phyloP scores from a whole-genome alignment of 106 monocot genomes.

The Platanthera guangdongensis region DNA sequence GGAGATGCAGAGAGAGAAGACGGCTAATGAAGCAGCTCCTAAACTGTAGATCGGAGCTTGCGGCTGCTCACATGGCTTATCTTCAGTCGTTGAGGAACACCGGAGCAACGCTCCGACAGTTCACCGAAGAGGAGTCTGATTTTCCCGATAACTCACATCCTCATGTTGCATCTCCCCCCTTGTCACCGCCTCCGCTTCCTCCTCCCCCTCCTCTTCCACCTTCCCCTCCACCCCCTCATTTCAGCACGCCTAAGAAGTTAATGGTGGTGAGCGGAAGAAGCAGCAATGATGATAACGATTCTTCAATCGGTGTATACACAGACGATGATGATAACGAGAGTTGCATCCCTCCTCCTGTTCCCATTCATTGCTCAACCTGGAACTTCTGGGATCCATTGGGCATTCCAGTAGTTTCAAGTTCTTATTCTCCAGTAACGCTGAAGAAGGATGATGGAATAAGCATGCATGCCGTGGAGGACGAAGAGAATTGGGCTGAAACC shows the following conservation, averaged over 20 bases:
- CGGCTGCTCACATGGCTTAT: constrained; percentile 47
- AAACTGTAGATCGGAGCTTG: constrained; percentile 31
- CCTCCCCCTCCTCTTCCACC: constrained; percentile 21
- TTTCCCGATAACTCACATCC: constrained; percentile 7
- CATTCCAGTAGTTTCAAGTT: constrained; percentile 16
- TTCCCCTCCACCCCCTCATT: constrained; percentile 22
- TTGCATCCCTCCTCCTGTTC: constrained; percentile 42
- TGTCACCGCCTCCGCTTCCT: constrained; percentile 36
- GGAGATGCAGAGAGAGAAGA: constrained; percentile 56
- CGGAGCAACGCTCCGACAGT: constrained; percentile 65
- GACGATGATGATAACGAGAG: constrained; percentile 27
- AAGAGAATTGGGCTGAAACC: constrained; percentile 61
- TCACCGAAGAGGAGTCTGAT: constrained; percentile 40
- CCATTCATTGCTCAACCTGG: constrained; percentile 27
- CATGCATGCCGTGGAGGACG: constrained; percentile 12
- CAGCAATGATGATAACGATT: constrained; percentile 7
- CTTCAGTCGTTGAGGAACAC: constrained; percentile 60
- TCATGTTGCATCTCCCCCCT: constrained; percentile 17
- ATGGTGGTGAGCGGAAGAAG: constrained; percentile 6
- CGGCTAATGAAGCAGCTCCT: constrained; percentile 70
- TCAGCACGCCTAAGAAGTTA: constrained; percentile 12
- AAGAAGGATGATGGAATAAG: constrained; percentile 15
- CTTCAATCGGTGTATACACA: not conserved
- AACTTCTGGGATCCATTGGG: constrained; percentile 52
- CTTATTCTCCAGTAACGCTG: constrained; percentile 18